These are phyloP conservation scores for Oryza punctata DNA, from an alignment of 176 grass and related monocot species.

Conservation along the genomic window DNA sequence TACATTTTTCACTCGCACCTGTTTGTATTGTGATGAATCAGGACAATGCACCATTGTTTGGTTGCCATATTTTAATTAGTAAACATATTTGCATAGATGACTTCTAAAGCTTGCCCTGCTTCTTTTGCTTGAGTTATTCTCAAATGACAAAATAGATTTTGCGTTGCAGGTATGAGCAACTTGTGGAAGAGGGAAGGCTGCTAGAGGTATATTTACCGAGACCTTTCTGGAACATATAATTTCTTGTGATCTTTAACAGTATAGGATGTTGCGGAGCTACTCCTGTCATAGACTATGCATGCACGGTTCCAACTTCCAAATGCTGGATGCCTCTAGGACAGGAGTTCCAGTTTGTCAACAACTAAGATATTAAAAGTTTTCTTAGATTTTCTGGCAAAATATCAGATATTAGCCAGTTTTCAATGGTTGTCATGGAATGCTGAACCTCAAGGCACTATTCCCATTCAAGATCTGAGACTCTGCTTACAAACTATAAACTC, in stretches of 20 bases:
- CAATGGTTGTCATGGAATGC: not conserved
- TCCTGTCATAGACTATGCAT: conserved; percentile 5
- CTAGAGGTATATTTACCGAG: conserved; percentile 67
- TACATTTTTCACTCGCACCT: conserved; percentile 11
- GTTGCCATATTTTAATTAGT: not conserved
- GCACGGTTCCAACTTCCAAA: not conserved
- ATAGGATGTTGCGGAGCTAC: not conserved
- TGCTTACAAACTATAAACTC: not conserved
- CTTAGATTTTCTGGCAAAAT: not conserved
- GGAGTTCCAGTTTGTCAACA: not conserved
- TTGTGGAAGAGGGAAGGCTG: conserved; percentile 83
- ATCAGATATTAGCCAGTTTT: not conserved
- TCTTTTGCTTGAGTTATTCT: conserved; percentile 13
- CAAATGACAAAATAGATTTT: conserved; percentile 25
- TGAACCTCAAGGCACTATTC: not conserved
- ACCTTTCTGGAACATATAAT: not conserved
- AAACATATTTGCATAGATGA: conserved; percentile 5
- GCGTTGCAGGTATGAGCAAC: conserved; percentile 83
- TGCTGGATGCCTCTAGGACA: not conserved
- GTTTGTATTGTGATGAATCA: not conserved
- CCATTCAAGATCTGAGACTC: conserved; percentile 7
- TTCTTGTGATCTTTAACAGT: conserved; percentile 7
- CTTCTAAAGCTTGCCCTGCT: not conserved
- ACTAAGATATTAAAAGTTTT: conserved; percentile 1
- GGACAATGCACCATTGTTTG: not conserved